Evolutionary conservation across 2,329 filamentous ascomycete species (phyloP).

Genomic region (Fusarium sp.): DNA sequence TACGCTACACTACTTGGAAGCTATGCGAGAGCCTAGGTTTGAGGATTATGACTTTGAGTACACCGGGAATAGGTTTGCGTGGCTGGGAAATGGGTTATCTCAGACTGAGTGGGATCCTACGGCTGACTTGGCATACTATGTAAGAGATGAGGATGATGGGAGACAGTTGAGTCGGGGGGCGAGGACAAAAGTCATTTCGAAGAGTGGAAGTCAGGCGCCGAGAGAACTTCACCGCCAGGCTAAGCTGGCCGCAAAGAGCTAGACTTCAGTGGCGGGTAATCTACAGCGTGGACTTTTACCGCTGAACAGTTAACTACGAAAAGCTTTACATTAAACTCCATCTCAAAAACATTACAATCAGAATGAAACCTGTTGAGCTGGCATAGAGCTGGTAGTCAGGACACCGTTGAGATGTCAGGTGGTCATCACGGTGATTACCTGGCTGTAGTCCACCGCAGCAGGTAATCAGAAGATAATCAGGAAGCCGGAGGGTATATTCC

Average conservation of each 20-base stretch:
- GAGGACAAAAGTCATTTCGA: constrained; percentile 2
- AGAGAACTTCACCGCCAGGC: constrained; percentile 16
- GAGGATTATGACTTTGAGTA: constrained; percentile 21
- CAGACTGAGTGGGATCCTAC: constrained; percentile 28
- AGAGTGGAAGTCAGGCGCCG: constrained; percentile 2
- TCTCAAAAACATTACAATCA: no score
- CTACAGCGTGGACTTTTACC: no score
- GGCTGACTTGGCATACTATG: constrained; percentile 26
- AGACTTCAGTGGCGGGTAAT: fast-evolving
- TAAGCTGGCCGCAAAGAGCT: neutral
- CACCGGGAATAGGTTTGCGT: constrained; percentile 5
- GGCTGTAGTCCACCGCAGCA: no score
- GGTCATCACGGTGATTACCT: no score
- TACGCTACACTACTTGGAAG: constrained; percentile 20
- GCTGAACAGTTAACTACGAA: no score
- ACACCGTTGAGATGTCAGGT: no score
- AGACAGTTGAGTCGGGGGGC: constrained; percentile 6
- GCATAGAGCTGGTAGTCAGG: no score
- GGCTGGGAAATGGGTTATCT: constrained; percentile 12
- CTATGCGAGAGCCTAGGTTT: constrained; percentile 11
- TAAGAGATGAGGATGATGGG: constrained; percentile 13
- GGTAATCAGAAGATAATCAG: no score
- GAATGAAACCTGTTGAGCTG: no score
- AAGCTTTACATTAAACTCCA: no score
- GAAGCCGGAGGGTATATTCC: no score